Percentiles rank a stretch among this genome's conserved stretches.
These are phyloP conservation scores for Phytophthora fragariaefolia DNA, from an alignment of 352 stramenopile genomes.

Conservation along the genomic window DNA sequence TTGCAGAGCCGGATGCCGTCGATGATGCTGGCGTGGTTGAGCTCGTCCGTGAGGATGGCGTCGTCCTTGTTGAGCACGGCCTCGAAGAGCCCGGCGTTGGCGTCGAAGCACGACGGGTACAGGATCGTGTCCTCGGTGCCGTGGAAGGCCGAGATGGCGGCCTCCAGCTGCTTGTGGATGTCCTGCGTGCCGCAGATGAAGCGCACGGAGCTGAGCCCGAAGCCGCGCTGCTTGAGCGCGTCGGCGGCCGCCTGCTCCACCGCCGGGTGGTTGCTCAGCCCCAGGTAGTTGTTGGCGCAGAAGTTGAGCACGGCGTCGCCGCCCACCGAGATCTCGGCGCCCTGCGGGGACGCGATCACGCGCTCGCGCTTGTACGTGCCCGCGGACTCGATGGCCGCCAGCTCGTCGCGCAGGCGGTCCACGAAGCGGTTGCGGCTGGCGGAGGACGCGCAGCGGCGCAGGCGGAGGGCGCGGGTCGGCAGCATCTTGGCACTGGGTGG, in stretches of 20 bases:
- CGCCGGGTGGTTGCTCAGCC: slow-evolving; percentile 88
- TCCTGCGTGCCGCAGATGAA: slow-evolving; percentile 96
- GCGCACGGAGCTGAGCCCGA: slow-evolving; percentile 92
- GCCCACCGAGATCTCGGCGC: slow-evolving; percentile 78
- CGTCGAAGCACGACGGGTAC: slow-evolving; percentile 95
- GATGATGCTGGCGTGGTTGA: slow-evolving; percentile 96
- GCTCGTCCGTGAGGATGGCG: slow-evolving; percentile 93
- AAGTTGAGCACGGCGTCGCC: slow-evolving; percentile 91
- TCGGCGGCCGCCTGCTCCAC: slow-evolving; percentile 87
- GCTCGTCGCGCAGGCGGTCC: slow-evolving; percentile 76
- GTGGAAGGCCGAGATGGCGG: slow-evolving; percentile 92
- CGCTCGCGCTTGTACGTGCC: slow-evolving; percentile 91
- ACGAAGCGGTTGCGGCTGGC: slow-evolving; percentile 69
- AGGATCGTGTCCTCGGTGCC: slow-evolving; percentile 95
- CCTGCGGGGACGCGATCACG: slow-evolving; percentile 91
- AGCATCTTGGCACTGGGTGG: too few relatives aligned
- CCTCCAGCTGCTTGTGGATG: slow-evolving; percentile 94
- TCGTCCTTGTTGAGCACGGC: slow-evolving; percentile 88
- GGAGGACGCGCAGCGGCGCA: slow-evolving; percentile 38
- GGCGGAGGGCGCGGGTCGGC: slow-evolving; percentile 10
- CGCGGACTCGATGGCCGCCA: slow-evolving; percentile 72
- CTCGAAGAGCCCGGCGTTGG: slow-evolving; percentile 94
- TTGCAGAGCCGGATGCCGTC: slow-evolving; percentile 95
- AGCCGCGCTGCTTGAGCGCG: slow-evolving; percentile 87
- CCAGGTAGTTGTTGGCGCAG: slow-evolving; percentile 96